Percentiles rank a stretch among this genome's conserved stretches.
Conservation (phyloP, 2,329 filamentous ascomycete genomes). For the Aspergillus fumigatiaffinis region DNA sequence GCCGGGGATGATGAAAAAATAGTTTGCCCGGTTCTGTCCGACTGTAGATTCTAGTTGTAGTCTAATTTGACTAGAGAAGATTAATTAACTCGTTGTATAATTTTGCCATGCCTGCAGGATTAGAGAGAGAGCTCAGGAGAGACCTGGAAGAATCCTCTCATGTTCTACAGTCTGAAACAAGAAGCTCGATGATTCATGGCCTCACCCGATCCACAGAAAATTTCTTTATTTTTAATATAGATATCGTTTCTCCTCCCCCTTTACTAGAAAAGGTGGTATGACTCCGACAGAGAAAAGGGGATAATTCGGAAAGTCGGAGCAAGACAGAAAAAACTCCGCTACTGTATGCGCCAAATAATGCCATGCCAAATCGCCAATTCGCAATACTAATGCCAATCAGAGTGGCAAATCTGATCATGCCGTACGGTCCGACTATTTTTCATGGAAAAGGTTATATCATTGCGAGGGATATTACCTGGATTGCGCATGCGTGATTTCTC, state of each 20-base stretch:
- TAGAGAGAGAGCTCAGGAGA: neutral
- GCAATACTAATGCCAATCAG: neutral
- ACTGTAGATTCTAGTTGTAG: neutral
- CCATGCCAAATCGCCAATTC: neutral
- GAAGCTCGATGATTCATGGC: neutral
- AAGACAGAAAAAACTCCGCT: neutral
- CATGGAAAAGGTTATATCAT: neutral
- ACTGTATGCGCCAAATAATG: neutral
- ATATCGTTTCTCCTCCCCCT: neutral
- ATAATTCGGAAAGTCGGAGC: neutral
- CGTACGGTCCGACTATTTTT: neutral
- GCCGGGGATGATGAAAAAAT: neutral
- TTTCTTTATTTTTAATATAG: neutral
- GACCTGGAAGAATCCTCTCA: neutral
- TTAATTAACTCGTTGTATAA: neutral
- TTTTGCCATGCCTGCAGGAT: neutral
- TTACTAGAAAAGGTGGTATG: neutral
- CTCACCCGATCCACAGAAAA: neutral
- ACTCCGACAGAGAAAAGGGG: neutral
- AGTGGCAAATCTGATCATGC: neutral
- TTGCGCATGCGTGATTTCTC: neutral
- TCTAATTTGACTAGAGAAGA: too few relatives aligned
- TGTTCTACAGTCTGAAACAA: neutral
- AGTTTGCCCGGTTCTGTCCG: neutral
- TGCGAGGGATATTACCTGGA: neutral